Base-by-base conservation (phyloP, 768 basidiomycete species). In the Tricholoma sp. region DNA sequence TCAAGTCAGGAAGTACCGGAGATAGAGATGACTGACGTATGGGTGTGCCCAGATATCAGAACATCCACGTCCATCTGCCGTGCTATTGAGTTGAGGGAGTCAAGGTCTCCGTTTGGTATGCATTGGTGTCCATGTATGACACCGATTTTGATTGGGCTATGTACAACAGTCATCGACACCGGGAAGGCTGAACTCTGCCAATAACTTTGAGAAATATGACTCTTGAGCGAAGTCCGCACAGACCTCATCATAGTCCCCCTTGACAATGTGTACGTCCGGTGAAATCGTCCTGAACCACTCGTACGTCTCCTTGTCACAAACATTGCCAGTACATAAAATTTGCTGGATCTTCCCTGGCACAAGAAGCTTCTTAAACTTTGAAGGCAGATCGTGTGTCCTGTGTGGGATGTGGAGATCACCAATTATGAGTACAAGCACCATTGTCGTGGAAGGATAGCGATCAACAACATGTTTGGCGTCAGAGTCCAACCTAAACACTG, bases 41-140 rank as follows among this genome's bases (percentile, higher is more conserved):
- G 95, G 0, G 97, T 98, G 65, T 94, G 94, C 0, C 97, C 97
- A 2, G 88, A 91, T 19, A 98, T 75, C 34, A 98, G 78, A 0
- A 99, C 93, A 66, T 99, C 97, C 3, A 98, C 97, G 68, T 98
- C 96, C 91, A 99, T 93, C 73, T 95, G 93, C 35, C 96, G 76
- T 14, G 95, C 94, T 54, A 95, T 83, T 3, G 91, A 81, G 53
- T 84, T 86, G 43, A 98, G 79, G n/a, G 91, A 86, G 66, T 97
- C 94, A 3, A 94, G 78, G 69, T 97, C 94, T 12, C 95, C 97
- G 0, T 88, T 85, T 1, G 97, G 96, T 41, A 98, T 82, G 66
- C 83, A 88, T 70, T 98, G 95, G 72, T 96, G 93, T 0, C 96
- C 97, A 67, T 97, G 94, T 46, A 98, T 83, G 50, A 96, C 76